Base-by-base conservation (phyloP, 2,329 filamentous ascomycete genomes). In the Boeremia lycopersici region DNA sequence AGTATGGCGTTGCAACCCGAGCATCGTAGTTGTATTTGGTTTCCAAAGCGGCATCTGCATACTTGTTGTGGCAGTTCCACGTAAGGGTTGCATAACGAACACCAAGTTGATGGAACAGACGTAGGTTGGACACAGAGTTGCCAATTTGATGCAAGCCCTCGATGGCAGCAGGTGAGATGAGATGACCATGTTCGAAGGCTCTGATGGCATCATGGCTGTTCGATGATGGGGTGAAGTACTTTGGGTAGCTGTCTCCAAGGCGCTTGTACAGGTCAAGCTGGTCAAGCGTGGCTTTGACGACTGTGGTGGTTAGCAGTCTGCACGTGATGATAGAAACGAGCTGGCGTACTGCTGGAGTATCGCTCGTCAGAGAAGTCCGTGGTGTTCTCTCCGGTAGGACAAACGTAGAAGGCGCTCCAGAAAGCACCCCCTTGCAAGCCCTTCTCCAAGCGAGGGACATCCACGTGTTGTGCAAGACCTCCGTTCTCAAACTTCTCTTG, bases 41-140 rank as follows among this genome's bases (percentile, higher is more conserved):
- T 57, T 88, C 79, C 6, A 95, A 75, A 2, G 93, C 93, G 4
- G 92, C 89, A 72, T 97, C 93, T 43, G 92, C 91, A 73, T 89
- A 97, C 44, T 81, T 84, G 76, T 96, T 98, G 74, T 96, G 90
- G 76, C 93, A 97, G 74, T 96, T 96, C 79, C 96, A 93, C 2
- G 91, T 96, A 13, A 98, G 79, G 0, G 93, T 97, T 15, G 88
- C 87, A 68, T 97, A 97, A 44, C 91, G 87, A 5, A 93, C 92
- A 1, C 93, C 93, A 2, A 96, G 81, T 2, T 83, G 79, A 73
- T 95, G 81, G 74, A 88, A 96, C 23, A 85, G 81, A 6, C 93
- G 86, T 9, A 98, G 79, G 49, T 87, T 92, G 35, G 89, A 82
- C 23, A 87, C 80, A 1, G 87, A 90, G 76, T 97, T 96, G 54